Percentiles rank a stretch among this genome's conserved stretches.
Evolutionary conservation across 2,329 filamentous ascomycete species (phyloP).

Genomic region (Aspergillus nomiae): DNA sequence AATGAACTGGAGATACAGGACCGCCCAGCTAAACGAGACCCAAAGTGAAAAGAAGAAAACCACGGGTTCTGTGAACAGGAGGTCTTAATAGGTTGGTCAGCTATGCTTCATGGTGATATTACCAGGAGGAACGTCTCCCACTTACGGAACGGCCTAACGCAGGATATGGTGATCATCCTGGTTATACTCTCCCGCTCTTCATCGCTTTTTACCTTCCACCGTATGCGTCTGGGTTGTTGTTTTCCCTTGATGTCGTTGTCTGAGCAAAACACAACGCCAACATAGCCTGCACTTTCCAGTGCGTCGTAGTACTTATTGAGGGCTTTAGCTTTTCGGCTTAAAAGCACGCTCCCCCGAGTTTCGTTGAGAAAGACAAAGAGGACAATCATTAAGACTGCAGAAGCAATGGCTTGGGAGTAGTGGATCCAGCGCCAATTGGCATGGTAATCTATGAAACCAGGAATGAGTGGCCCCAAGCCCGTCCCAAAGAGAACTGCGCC

Average conservation of each 20-base stretch:
- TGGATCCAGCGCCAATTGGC: slow-evolving; percentile 80
- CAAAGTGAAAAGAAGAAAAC: slow-evolving; percentile 74
- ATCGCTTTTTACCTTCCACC: slow-evolving; percentile 76
- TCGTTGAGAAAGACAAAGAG: slow-evolving; percentile 72
- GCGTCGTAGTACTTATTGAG: slow-evolving; percentile 77
- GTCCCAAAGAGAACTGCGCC: slow-evolving; percentile 74
- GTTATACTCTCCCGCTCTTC: slow-evolving; percentile 68
- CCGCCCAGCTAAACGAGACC: slow-evolving; percentile 82
- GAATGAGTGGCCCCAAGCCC: slow-evolving; percentile 71
- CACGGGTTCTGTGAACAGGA: slow-evolving; percentile 63
- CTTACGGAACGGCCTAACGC: slow-evolving; percentile 70
- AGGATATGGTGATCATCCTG: slow-evolving; percentile 69
- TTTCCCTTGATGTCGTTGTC: slow-evolving; percentile 27
- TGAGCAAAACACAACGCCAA: slow-evolving; percentile 51
- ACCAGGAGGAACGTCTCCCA: slow-evolving; percentile 12
- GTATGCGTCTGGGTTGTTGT: slow-evolving; percentile 54
- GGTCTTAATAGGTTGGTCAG: slow-evolving; percentile 25
- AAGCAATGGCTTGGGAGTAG: slow-evolving; percentile 74
- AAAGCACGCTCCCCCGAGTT: slow-evolving; percentile 73
- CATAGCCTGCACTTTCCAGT: slow-evolving; percentile 64
- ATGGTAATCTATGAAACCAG: slow-evolving; percentile 66
- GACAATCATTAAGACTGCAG: slow-evolving; percentile 61
- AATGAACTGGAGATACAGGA: slow-evolving; percentile 78
- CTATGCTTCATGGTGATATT: not conserved
- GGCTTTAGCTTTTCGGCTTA: slow-evolving; percentile 69